Conservation (phyloP, 2,329 filamentous ascomycete genomes). For the Lasiodiplodia hormozganensis region DNA sequence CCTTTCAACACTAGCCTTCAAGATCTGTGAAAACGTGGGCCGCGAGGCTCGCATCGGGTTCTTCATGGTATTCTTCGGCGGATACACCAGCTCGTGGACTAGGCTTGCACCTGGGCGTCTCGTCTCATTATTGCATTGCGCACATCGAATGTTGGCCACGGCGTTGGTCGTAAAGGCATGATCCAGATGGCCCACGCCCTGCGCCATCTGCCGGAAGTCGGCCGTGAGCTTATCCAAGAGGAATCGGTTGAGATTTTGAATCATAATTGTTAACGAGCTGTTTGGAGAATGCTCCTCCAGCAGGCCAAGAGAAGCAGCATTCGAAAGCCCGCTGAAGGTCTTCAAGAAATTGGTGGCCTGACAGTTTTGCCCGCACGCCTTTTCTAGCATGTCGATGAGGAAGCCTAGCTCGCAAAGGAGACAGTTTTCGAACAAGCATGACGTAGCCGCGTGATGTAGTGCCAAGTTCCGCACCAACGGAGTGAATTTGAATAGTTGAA, state of each 20-base stretch:
- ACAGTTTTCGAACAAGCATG: slow-evolving; percentile 82
- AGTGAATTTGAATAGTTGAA: slow-evolving; percentile 92
- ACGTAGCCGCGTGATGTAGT: slow-evolving; percentile 84
- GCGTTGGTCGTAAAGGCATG: slow-evolving; percentile 75
- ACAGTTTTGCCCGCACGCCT: slow-evolving; percentile 90
- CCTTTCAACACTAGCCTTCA: slow-evolving; percentile 91
- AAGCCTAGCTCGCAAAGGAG: slow-evolving; percentile 94
- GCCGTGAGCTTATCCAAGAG: slow-evolving; percentile 80
- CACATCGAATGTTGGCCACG: slow-evolving; percentile 78
- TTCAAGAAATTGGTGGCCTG: slow-evolving; percentile 96
- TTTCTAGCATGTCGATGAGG: slow-evolving; percentile 97
- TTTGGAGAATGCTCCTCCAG: slow-evolving; percentile 83
- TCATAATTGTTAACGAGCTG: slow-evolving; percentile 77
- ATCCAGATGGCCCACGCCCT: slow-evolving; percentile 67
- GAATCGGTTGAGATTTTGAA: slow-evolving; percentile 86
- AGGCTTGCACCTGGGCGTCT: slow-evolving; percentile 79
- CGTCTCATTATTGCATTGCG: slow-evolving; percentile 86
- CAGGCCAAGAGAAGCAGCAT: slow-evolving; percentile 77
- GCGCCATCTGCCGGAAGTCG: slow-evolving; percentile 74
- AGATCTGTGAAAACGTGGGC: slow-evolving; percentile 79
- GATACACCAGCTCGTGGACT: slow-evolving; percentile 87
- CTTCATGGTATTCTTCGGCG: slow-evolving; percentile 63
- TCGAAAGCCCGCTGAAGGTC: slow-evolving; percentile 82
- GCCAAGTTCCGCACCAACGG: slow-evolving; percentile 87
- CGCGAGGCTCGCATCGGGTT: slow-evolving; percentile 61